phyloP scores from a whole-genome alignment of 768 basidiomycete species.

The Kwoniella bestiolae region DNA sequence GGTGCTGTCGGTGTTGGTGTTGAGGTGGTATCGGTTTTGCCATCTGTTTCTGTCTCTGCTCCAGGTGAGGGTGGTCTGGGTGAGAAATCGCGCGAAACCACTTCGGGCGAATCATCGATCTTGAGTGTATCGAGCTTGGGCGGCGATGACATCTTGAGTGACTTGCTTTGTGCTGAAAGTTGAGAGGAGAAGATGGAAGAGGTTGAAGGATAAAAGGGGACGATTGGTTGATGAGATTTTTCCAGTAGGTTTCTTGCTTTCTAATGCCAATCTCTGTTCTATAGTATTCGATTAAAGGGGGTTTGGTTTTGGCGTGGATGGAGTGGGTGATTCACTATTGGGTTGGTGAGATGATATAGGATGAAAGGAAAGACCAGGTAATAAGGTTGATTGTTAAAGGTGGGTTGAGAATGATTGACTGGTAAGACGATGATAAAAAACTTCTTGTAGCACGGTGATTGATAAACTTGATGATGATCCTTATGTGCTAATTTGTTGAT shows the following conservation, averaged over 20 bases:
- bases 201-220: not conserved
- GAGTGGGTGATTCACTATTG: not conserved
- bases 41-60: not conserved
- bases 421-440: too few relatives aligned
- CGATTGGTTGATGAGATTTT: not conserved
- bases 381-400: not conserved
- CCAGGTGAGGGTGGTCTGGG: conserved; percentile 21
- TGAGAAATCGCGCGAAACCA: conserved; percentile 6
- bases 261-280: not conserved
- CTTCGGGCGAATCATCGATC: conserved; percentile 14
- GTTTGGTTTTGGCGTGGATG: not conserved
- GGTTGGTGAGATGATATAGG: not conserved
- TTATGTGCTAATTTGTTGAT: not conserved
- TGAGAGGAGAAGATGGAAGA: not conserved
- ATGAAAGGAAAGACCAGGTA: not conserved
- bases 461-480: too few relatives aligned
- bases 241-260: not conserved
- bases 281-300: conserved; percentile 1
- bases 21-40: not conserved
- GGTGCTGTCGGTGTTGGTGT: conserved; percentile 20
- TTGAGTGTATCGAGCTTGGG: conserved; percentile 21
- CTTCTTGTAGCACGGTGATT: too few relatives aligned
- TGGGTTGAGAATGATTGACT: not conserved
- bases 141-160: conserved; percentile 27
- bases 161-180: not conserved